Conservation (phyloP, 768 basidiomycete genomes). For the Sporobolomyces phaffii region DNA sequence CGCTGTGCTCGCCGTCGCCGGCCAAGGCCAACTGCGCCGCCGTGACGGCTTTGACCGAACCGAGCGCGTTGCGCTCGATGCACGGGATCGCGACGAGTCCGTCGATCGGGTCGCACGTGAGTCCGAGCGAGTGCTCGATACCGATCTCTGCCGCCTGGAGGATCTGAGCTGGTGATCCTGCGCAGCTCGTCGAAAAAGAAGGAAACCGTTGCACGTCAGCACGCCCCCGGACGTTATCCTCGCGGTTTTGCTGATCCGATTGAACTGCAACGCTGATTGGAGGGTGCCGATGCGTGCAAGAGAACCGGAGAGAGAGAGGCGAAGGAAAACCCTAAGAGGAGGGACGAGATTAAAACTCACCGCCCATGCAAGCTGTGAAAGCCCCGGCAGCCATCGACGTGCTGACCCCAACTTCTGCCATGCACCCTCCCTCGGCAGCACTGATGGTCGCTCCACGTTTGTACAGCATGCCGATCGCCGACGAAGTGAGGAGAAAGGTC, state of each 20-base stretch:
- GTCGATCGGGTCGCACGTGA: conserved; percentile 84
- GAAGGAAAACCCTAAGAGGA: too few species aligned
- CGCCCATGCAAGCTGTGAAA: conserved; percentile 91
- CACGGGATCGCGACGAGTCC: conserved; percentile 92
- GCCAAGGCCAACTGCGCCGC: conserved; percentile 89
- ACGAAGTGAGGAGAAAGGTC: conserved; percentile 83
- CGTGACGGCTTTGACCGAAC: conserved; percentile 46
- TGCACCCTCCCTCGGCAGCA: conserved; percentile 91
- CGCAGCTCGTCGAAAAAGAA: background rate
- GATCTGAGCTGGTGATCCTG: conserved; percentile 41
- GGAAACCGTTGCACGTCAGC: too few species aligned
- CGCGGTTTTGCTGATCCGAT: too few species aligned
- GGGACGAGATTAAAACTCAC: too few species aligned
- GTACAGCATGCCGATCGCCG: conserved; percentile 86
- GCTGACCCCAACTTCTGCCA: conserved; percentile 95
- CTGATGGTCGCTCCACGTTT: conserved; percentile 96
- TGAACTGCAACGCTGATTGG: too few species aligned
- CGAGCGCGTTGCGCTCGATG: conserved; percentile 60
- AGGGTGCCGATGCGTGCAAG: too few species aligned
- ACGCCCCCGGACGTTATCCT: too few species aligned
- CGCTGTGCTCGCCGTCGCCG: conserved; percentile 72
- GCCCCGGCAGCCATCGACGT: conserved; percentile 94
- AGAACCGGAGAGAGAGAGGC: too few species aligned
- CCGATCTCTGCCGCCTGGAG: conserved; percentile 57
- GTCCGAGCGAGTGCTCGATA: conserved; percentile 63